Base-by-base conservation (phyloP, 1,284 basidiomycete genomes). In the Pseudozyma tsukubaensis region DNA sequence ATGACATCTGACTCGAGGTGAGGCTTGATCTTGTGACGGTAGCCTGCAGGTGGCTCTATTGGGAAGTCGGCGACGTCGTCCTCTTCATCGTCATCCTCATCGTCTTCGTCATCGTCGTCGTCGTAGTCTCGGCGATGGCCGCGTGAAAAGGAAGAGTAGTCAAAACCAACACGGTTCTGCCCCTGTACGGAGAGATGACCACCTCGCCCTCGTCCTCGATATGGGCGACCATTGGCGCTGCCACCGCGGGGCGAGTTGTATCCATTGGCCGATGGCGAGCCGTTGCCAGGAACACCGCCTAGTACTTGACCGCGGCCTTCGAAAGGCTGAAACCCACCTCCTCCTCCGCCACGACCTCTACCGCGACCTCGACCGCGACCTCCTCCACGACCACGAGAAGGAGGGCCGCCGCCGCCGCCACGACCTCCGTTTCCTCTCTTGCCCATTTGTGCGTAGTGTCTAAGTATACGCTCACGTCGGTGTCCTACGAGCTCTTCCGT, bases 81-180 rank as follows among this genome's bases (percentile, higher is more conserved):
- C 0, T 60, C 60, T 18, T 58, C 50, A 1, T 62, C 50, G 1
- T 61, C 59, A 1, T 62, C 54, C 1, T 69, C 52, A 13, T 66
- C 60, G 16, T 69, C 65, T 34, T 65, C 49, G 12, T 50, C 47
- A 8, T 52, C 39, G 11, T 52, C 21, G 16, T 24, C 40, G 18
- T 53, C 55, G 32, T 64, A 62, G 8, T 47, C 44, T 11, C 66
- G 45, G 18, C 13, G 18, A 45, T 51, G 43, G 21, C 56, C 58
- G 14, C 63, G 63, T 16, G 68, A 50, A 21, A 76, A 44, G n/a
- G 53, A 21, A 16, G 64, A 59, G 45, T 76, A 76, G 56, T 76
- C 68, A 50, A 76, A 76, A 49, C 58, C 64, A 47, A 72, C 68
- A 13, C 69, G 72, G 19, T 76, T 76, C 52, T 76, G 72, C 8